These are phyloP conservation scores for Hymenotorrendiella dingleyae DNA, from an alignment of 2,329 filamentous ascomycete species.

Conservation along the genomic window DNA sequence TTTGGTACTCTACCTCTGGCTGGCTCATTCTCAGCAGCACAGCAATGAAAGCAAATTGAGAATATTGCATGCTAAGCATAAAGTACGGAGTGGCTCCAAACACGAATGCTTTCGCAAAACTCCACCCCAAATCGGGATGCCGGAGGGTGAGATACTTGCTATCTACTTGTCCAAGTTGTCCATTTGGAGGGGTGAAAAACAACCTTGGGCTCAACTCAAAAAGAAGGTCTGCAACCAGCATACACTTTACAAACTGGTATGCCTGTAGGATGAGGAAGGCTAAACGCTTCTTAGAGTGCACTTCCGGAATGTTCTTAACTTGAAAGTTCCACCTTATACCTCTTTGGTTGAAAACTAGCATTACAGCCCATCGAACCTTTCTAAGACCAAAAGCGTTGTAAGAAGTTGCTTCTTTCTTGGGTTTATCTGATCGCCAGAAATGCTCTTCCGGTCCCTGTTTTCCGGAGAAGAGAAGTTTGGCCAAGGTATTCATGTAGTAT, in stretches of 20 bases:
- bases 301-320: slow-evolving; percentile 2
- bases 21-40: not conserved
- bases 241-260: not conserved
- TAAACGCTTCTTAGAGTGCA: not conserved
- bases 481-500: slow-evolving; percentile 1
- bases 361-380: slow-evolving; percentile 1
- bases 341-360: slow-evolving; percentile 3
- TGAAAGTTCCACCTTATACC: slow-evolving; percentile 6
- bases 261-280: not conserved
- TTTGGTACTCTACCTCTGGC: not conserved
- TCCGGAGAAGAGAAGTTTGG: not conserved
- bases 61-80: slow-evolving; percentile 4
- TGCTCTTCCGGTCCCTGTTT: not conserved
- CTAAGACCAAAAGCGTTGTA: not conserved
- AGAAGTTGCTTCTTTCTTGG: not conserved
- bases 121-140: not conserved
- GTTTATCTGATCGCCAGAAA: slow-evolving; percentile 6
- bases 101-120: not conserved
- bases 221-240: not conserved
- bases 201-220: not conserved
- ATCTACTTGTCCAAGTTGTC: not conserved
- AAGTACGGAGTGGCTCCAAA: not conserved
- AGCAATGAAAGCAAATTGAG: not conserved
- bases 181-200: not conserved
- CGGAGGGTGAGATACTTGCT: slow-evolving; percentile 1